Evolutionary conservation across 73 alveolate species (phyloP).

Genomic region (Diophrys sp.): DNA sequence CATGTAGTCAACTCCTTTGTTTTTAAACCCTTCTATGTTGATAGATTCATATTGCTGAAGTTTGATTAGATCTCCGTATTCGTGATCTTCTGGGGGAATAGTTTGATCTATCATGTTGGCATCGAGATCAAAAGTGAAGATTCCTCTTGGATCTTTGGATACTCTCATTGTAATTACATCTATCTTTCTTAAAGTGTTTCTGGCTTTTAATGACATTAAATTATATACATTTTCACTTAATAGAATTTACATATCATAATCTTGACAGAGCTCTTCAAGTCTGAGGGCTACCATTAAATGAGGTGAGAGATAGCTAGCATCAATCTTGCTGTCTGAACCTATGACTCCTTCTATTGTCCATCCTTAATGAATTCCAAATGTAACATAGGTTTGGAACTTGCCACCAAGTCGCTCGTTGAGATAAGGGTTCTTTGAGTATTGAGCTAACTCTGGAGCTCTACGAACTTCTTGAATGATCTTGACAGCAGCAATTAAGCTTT

Average conservation of each 20-base stretch:
- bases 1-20: conserved; percentile 80
- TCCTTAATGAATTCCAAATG: conserved; percentile 90
- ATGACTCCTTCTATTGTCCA: conserved; percentile 94
- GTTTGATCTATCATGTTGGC: conserved; percentile 34
- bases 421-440: conserved; percentile 53
- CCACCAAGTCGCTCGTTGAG: conserved; percentile 30
- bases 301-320: conserved; percentile 86
- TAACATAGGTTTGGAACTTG: conserved; percentile 55
- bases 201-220: conserved; percentile 64
- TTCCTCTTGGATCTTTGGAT: conserved; percentile 53
- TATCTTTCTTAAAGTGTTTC: conserved; percentile 64
- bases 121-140: conserved; percentile 59
- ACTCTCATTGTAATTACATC: conserved; percentile 63
- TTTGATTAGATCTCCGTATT: conserved; percentile 63
- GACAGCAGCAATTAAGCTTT: conserved; percentile 59
- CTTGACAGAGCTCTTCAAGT: conserved; percentile 66
- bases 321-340: conserved; percentile 88
- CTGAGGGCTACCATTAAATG: conserved; percentile 72
- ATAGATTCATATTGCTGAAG: conserved; percentile 51
- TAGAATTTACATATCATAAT: conserved; percentile 55
- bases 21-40: conserved; percentile 66
- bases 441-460: conserved; percentile 55
- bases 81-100: conserved; percentile 65
- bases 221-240: conserved; percentile 62
- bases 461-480: conserved; percentile 65